A percentile compares a stretch with the other conserved stretches of the same genome.
phyloP scores from a whole-genome alignment of 352 stramenopile genomes.

The Phytopythium vexans region DNA sequence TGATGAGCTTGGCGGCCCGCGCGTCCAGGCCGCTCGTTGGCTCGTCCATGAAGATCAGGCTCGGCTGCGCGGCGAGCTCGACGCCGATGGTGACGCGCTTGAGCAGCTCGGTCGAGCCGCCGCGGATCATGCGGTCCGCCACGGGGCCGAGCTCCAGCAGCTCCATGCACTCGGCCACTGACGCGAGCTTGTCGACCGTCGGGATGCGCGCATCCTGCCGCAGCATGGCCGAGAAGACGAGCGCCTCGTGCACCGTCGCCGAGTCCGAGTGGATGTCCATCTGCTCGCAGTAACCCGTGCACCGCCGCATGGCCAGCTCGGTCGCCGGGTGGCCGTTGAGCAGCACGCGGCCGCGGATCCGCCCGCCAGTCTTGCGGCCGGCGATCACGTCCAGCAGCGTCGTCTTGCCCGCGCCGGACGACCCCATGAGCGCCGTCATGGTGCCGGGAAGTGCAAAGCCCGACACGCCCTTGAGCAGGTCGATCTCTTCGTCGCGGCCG shows the following conservation, averaged over 20 bases:
- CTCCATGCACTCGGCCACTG: slow-evolving; percentile 52
- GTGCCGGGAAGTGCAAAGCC: slow-evolving; percentile 56
- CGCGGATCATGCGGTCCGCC: slow-evolving; percentile 52
- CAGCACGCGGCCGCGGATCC: slow-evolving; percentile 65
- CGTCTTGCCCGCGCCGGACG: slow-evolving; percentile 86
- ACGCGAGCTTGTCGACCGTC: slow-evolving; percentile 32
- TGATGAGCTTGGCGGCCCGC: slow-evolving; percentile 81
- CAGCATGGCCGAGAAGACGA: slow-evolving; percentile 88
- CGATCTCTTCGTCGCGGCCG: slow-evolving; percentile 41
- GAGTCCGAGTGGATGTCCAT: slow-evolving; percentile 91
- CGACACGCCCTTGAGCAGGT: slow-evolving; percentile 80
- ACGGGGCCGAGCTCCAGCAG: slow-evolving; percentile 48
- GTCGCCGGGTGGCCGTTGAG: slow-evolving; percentile 46
- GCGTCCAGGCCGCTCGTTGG: slow-evolving; percentile 87
- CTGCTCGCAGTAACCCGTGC: slow-evolving; percentile 71
- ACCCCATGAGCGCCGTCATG: slow-evolving; percentile 75
- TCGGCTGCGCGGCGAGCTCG: slow-evolving; percentile 85
- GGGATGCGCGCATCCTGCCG: slow-evolving; percentile 38
- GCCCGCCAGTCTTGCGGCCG: slow-evolving; percentile 86
- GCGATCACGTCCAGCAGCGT: slow-evolving; percentile 95
- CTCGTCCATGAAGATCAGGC: slow-evolving; percentile 88
- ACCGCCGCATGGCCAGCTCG: slow-evolving; percentile 42
- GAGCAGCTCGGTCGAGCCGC: slow-evolving; percentile 53
- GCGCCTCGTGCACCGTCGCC: slow-evolving; percentile 85
- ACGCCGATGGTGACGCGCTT: slow-evolving; percentile 83